Conservation (phyloP, 1,284 basidiomycete genomes). For the Rhodotorula sp. region DNA sequence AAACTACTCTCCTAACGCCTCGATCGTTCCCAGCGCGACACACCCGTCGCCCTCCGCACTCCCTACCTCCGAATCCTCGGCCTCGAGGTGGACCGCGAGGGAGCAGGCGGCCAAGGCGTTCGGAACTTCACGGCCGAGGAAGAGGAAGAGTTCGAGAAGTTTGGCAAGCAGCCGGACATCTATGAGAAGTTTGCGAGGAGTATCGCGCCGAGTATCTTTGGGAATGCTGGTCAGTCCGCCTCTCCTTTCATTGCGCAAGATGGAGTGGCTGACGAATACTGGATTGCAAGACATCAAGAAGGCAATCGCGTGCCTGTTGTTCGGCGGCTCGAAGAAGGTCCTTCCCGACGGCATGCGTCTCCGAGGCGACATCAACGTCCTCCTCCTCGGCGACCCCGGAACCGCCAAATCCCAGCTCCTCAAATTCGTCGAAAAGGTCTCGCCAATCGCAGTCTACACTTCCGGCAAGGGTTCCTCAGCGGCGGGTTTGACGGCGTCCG, state of each 20-base stretch:
- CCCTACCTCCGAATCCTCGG: slow-evolving; percentile 93
- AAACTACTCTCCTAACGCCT: not conserved
- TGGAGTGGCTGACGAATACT: not conserved
- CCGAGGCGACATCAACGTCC: slow-evolving; percentile 96
- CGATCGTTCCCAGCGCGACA: slow-evolving; percentile 48
- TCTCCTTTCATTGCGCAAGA: not conserved
- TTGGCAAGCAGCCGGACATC: slow-evolving; percentile 83
- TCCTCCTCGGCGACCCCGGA: slow-evolving; percentile 94
- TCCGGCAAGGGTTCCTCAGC: slow-evolving; percentile 98
- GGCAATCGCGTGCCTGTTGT: slow-evolving; percentile 87
- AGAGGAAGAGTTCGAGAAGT: slow-evolving; percentile 87
- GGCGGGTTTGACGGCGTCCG: slow-evolving; percentile 95
- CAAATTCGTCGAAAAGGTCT: slow-evolving; percentile 98
- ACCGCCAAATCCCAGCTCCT: slow-evolving; percentile 96
- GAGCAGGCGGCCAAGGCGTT: slow-evolving; percentile 63
- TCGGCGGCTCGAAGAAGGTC: slow-evolving; percentile 98
- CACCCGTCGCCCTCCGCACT: slow-evolving; percentile 78
- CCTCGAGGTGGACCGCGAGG: slow-evolving; percentile 75
- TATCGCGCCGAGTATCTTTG: slow-evolving; percentile 96
- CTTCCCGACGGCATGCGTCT: slow-evolving; percentile 96
- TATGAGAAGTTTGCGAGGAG: slow-evolving; percentile 93
- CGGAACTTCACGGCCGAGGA: slow-evolving; percentile 85
- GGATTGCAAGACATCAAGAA: slow-evolving; percentile 90
- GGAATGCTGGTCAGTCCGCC: slow-evolving; percentile 69
- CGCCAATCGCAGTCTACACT: slow-evolving; percentile 96